Base-by-base conservation (phyloP, 164 flowering plant genomes). In the grape (Vitis vinifera) region DNA sequence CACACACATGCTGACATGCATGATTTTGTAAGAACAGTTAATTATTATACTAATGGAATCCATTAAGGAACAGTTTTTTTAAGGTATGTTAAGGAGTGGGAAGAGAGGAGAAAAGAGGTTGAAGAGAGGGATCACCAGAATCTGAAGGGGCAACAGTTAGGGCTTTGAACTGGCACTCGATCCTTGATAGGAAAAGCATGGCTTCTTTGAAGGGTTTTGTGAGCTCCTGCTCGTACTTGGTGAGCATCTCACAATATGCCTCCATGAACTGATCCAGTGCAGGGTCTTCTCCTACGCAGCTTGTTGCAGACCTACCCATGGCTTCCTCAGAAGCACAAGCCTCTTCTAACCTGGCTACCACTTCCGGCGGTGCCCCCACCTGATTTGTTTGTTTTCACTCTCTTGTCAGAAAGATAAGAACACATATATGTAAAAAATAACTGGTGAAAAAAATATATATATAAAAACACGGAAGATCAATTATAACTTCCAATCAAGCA, bases 241-340 rank as follows among this genome's bases (percentile, higher is more conserved):
- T 80, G 48, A 95, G 86, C 99, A 93, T 93, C 81, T 95, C 99
- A 72, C 94, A 95, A 79, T 95, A 95, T 0, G 99, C 98, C 62
- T 95, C 99, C 99, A 95, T 95, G 84, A 95, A 95, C 77, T 95
- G 99, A 79, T 96, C 99, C 14, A 96, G 89, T 3, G 84, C 90
- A 6, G 99, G 98, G 73, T 94, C 97, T 77, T 91, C 89, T 0
- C 93, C 95, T 14, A 89, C 16, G 70, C 81, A 73, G 19, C 83
- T 73, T 9, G 63, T 57, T 9, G 77, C 75, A 0, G 63, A 53
- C 3, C 77, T 57, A 5, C 82, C 79, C 71, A 80, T 71, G 8
- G 85, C 77, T 4, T 80, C 82, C 49, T 73, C 85, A 0, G 90
- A 66, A 0, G 85, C 85, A 52, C 80, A 89, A 0, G 86, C 90